Evolutionary conservation across 208 protist genomes (phyloP).

Genomic region (Blechomonas ayalai): DNA sequence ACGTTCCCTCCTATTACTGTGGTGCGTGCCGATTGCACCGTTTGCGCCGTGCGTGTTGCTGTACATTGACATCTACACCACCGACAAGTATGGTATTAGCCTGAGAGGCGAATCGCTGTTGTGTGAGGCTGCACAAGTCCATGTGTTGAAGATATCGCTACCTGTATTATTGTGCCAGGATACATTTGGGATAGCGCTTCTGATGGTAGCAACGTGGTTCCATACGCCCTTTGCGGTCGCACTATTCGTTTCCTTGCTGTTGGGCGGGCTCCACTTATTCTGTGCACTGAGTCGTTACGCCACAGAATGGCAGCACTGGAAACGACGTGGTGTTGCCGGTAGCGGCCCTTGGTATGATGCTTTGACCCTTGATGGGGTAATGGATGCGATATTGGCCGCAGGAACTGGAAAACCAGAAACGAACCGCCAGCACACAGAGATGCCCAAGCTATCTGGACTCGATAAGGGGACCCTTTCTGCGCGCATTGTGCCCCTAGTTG

Average conservation of each 20-base stretch:
- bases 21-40: slow-evolving; percentile 46
- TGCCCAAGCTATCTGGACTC: too few relatives aligned
- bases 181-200: slow-evolving; percentile 32
- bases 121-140: slow-evolving; percentile 30
- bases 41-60: slow-evolving; percentile 49
- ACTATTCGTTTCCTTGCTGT: slow-evolving; percentile 30
- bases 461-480: too few relatives aligned
- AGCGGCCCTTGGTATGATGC: too few relatives aligned
- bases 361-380: too few relatives aligned
- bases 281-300: slow-evolving; percentile 28
- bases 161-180: slow-evolving; percentile 54
- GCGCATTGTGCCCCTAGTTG: too few relatives aligned
- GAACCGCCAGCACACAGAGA: too few relatives aligned
- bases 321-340: slow-evolving; percentile 3
- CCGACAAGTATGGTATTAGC: slow-evolving; percentile 4
- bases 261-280: slow-evolving; percentile 28
- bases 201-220: slow-evolving; percentile 37
- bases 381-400: too few relatives aligned
- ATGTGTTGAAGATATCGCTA: slow-evolving; percentile 38
- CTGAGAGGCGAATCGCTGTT: slow-evolving; percentile 2
- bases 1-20: slow-evolving; percentile 28
- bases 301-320: slow-evolving; percentile 25
- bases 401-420: too few relatives aligned
- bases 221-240: slow-evolving; percentile 52
- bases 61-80: slow-evolving; percentile 42